phyloP scores from a whole-genome alignment of 176 grass and related monocot genomes.

The Raddia guianensis region DNA sequence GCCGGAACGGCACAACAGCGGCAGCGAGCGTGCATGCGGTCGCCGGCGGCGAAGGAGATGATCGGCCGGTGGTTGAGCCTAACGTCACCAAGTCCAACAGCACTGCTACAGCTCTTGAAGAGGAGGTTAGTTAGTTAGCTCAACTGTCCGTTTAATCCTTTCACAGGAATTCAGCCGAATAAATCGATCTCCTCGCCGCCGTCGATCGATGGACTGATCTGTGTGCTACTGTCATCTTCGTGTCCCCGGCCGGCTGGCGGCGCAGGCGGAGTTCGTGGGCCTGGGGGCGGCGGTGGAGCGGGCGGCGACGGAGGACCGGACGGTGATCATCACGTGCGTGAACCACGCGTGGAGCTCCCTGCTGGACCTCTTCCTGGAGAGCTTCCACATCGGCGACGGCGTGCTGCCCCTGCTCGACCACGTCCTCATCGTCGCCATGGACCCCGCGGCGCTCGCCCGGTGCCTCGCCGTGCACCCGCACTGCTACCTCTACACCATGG shows the following conservation, averaged over 20 bases:
- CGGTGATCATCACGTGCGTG: conserved; percentile 79
- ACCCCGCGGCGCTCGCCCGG: conserved; percentile 49
- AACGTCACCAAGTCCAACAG: neutral
- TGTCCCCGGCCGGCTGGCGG: neutral
- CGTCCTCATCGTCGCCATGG: conserved; percentile 74
- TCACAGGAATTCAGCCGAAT: no score
- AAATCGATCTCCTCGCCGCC: no score
- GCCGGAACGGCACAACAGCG: neutral
- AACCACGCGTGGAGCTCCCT: conserved; percentile 70
- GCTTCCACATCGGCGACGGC: conserved; percentile 71
- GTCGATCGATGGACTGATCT: no score
- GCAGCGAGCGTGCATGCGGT: neutral
- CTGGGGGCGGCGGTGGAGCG: conserved; percentile 34
- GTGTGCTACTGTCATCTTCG: neutral
- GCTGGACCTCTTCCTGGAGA: conserved; percentile 80
- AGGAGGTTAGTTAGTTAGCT: conserved; percentile 20
- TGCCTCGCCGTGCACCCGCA: conserved; percentile 55
- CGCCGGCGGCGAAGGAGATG: neutral
- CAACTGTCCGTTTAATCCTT: no score
- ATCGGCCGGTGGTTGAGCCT: neutral
- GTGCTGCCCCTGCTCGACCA: conserved; percentile 56
- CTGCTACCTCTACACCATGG: conserved; percentile 60
- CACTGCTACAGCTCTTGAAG: neutral
- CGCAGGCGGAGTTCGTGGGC: conserved; percentile 23
- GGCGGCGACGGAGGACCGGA: conserved; percentile 60